Evolutionary conservation across 2,329 filamentous ascomycete species (phyloP).

Genomic region (Dactylellina leptospora): DNA sequence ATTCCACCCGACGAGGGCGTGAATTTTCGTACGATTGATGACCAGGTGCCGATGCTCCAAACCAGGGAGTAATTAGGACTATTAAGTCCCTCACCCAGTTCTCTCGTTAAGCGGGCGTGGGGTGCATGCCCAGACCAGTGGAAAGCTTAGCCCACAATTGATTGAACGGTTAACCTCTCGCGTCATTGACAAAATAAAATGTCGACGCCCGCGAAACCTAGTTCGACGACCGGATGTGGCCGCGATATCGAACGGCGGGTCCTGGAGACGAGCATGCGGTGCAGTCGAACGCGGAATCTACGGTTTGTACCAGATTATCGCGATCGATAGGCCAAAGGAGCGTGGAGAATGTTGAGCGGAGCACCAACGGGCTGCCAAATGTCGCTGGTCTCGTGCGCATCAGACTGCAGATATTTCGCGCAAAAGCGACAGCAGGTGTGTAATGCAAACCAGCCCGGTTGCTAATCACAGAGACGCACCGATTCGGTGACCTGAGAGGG

Average conservation of each 20-base stretch:
- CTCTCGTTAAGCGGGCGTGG: slow-evolving; percentile 32
- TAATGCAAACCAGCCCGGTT: slow-evolving; percentile 15
- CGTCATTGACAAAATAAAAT: no score
- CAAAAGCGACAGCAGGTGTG: slow-evolving; percentile 46
- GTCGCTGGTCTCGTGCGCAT: slow-evolving; percentile 15
- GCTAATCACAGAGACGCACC: neutral
- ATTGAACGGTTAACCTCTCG: slow-evolving; percentile 10
- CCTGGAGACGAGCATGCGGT: no score
- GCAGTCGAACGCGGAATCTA: no score
- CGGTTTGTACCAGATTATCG: neutral
- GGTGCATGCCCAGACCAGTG: slow-evolving; percentile 49
- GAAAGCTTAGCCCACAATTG: slow-evolving; percentile 41
- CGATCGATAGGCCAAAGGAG: no score
- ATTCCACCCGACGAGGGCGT: neutral
- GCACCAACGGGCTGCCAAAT: neutral
- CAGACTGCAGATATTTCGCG: slow-evolving; percentile 30
- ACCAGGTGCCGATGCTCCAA: slow-evolving; percentile 26
- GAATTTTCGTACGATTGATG: slow-evolving; percentile 18
- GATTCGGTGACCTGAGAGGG: neutral
- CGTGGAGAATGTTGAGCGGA: neutral
- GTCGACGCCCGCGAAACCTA: neutral
- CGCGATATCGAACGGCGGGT: no score
- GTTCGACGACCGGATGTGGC: neutral
- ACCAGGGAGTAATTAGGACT: slow-evolving; percentile 10
- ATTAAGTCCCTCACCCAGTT: slow-evolving; percentile 37